Conservation (phyloP, 1,284 basidiomycete genomes). For the Apiotrichum brassicae region DNA sequence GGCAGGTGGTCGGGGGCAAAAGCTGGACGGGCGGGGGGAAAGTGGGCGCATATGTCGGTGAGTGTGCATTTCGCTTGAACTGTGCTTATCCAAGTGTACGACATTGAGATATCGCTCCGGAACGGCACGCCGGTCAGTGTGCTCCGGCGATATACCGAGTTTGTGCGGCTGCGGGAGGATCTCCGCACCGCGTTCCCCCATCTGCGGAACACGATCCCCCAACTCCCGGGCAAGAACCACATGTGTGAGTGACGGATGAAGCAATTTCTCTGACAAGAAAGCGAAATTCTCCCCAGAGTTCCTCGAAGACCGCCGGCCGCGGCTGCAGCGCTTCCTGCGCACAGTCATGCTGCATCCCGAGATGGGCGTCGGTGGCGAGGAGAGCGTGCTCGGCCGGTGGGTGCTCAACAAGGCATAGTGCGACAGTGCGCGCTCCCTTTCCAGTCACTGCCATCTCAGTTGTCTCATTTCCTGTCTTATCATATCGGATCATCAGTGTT, state of each 20-base stretch:
- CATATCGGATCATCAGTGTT: too few species aligned
- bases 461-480: too few species aligned
- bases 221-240: constrained; percentile 40
- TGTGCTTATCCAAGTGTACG: constrained; percentile 29
- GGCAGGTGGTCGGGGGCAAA: constrained; percentile 38
- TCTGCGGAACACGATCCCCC: constrained; percentile 30
- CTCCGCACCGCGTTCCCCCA: constrained; percentile 27
- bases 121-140: constrained; percentile 32
- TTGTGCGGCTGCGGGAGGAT: constrained; percentile 28
- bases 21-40: constrained; percentile 28
- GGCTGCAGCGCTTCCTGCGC: constrained; percentile 37
- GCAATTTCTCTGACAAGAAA: constrained; percentile 5
- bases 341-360: constrained; percentile 41
- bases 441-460: too few species aligned
- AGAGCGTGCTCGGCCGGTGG: constrained; percentile 31
- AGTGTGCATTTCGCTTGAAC: too few species aligned
- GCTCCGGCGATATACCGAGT: constrained; percentile 39
- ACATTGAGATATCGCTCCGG: constrained; percentile 34
- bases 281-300: constrained; percentile 40
- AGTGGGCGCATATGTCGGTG: constrained; percentile 43
- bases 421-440: too few species aligned
- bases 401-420: constrained; percentile 13
- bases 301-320: constrained; percentile 33
- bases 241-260: constrained; percentile 25
- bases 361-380: constrained; percentile 36